Percentiles rank a stretch among this genome's conserved stretches.
Evolutionary conservation across 2,329 filamentous ascomycete species (phyloP).

Genomic region (Setomelanomma holmii): DNA sequence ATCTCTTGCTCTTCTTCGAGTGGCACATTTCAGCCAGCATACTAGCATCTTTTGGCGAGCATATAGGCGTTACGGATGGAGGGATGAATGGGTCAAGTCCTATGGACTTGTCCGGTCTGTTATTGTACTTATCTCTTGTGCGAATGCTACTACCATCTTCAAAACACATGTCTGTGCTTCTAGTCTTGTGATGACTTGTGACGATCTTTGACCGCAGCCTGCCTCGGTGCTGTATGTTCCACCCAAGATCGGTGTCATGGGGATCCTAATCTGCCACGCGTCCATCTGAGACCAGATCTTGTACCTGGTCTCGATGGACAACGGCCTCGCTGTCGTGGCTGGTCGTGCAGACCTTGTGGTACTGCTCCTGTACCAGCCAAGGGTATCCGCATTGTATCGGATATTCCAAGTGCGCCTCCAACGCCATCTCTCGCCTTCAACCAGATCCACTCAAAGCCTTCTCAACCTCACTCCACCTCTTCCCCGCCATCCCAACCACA

Average conservation of each 20-base stretch:
- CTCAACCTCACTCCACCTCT: constrained; percentile 65
- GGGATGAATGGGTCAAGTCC: not conserved
- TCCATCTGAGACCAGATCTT: no score
- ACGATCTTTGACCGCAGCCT: not conserved
- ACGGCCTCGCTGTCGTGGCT: no score
- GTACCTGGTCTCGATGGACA: no score
- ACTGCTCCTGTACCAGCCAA: no score
- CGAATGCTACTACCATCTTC: constrained; percentile 1
- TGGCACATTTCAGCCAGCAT: constrained; percentile 17
- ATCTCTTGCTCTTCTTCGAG: constrained; percentile 10
- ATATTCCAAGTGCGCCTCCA: not conserved
- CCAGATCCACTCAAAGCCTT: no score
- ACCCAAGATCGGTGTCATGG: no score
- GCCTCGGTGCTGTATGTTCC: no score
- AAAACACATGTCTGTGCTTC: not conserved
- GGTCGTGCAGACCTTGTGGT: no score
- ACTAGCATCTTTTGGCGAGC: constrained; percentile 29
- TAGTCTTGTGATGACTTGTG: not conserved
- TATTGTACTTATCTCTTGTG: constrained; percentile 1
- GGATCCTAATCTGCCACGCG: no score
- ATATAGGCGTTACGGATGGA: constrained; percentile 13
- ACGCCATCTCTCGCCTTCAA: constrained; percentile 18
- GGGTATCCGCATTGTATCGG: not conserved
- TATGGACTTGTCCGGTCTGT: not conserved
- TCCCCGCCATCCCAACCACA: constrained; percentile 26